phyloP scores from a whole-genome alignment of 169 alveolate genomes.

The Plasmodium fragile region DNA sequence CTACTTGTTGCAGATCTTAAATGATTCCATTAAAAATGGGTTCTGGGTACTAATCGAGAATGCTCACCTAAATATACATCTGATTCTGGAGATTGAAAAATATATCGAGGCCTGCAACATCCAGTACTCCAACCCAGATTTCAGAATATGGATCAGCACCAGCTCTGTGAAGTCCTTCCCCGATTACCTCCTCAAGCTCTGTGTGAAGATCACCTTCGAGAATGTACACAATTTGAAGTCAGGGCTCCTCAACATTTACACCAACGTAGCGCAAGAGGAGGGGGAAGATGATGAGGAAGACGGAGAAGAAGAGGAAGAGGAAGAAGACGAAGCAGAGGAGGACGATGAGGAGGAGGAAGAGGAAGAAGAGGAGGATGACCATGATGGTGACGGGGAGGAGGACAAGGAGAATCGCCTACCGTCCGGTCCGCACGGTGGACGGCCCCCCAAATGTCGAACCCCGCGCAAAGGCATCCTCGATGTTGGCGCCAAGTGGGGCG shows the following conservation, averaged over 20 bases:
- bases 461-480: neutral
- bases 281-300: conserved; percentile 5
- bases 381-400: no score
- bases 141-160: conserved; percentile 74
- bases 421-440: neutral
- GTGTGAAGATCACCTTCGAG: conserved; percentile 69
- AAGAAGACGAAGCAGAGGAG: neutral
- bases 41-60: conserved; percentile 73
- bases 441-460: neutral
- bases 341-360: neutral
- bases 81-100: conserved; percentile 70
- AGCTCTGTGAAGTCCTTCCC: conserved; percentile 56
- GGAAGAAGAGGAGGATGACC: neutral
- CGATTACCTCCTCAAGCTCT: conserved; percentile 52
- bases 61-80: conserved; percentile 69
- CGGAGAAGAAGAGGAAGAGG: conserved; percentile 1
- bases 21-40: conserved; percentile 75
- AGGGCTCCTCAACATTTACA: conserved; percentile 30
- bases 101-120: conserved; percentile 66
- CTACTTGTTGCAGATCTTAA: conserved; percentile 47
- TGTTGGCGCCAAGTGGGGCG: neutral
- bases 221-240: conserved; percentile 64
- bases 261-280: conserved; percentile 20
- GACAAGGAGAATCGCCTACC: neutral
- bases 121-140: conserved; percentile 74